Base-by-base conservation (phyloP, 129 eudicot genomes). In the Logfia minima region DNA sequence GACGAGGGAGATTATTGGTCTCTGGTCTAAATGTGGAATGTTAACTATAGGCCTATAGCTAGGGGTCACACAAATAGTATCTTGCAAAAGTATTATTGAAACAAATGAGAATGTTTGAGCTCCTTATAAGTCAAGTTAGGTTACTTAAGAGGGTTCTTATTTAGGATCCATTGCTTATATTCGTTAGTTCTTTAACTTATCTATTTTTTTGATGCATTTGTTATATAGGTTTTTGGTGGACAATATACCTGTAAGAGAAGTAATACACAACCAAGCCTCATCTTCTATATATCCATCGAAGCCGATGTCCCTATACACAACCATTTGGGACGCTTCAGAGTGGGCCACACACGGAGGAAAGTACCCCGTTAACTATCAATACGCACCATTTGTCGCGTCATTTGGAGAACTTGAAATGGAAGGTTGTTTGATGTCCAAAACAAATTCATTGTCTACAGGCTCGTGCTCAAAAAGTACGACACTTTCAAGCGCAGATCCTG, bases 321-420 rank as follows among this genome's bases (percentile, higher is more conserved):
- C 98, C 34, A 91, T 94, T 3, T 94, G 98, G 98, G 98, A 94
- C 67, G 98, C 75, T 70, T 94, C 98, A 52, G 75, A 89, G 9
- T 94, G 97, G 98, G 97, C 98, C 8, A 94, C 96, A 11, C 91
- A 80, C 43, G 98, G 98, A 51, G 97, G 98, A 59, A 91, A 91
- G 77, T 91, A 91, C 72, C 87, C 93, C 3, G 97, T 94, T 14
- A 75, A 94, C 74, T 94, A 94, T 68, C 75, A 79, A 29, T 89
- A 84, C 4, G 89, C 93, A 6, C 98, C 98, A 0, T 94, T 94
- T 76, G 83, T 86, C 18, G 86, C 84, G 3, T 89, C 97, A 1
- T 28, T 89, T 24, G 85, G 77, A 63, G 85, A 85, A 45, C 64
- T 86, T 16, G 87, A 89, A 82, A 74, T 87, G 68, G 87, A 87